Base-by-base conservation (phyloP, 306 rosid species). In the Sindora glabra region DNA sequence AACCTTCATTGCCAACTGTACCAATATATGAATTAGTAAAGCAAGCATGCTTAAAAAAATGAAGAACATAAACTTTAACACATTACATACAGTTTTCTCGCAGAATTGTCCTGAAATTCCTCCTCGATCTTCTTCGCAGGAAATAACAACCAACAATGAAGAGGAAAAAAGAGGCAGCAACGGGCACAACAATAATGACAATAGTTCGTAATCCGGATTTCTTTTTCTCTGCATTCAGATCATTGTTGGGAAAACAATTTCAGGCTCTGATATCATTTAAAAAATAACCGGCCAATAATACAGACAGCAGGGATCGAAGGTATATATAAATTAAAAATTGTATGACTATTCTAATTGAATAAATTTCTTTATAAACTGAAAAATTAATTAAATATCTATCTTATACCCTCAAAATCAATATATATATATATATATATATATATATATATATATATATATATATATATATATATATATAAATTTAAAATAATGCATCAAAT, bases 151-250 rank as follows among this genome's bases (percentile, higher is more conserved):
- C 77, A 4, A 56, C 32, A 21, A 44, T 39, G 0, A 56, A 18
- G n/a, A 69, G 68, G 17, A 56, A 33, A 2, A 58, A 0, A 6
- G 36, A 33, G 38, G 27, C 62, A 12, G 37, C 13, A 4, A 65
- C 39, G 9, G 51, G 47, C 6, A 78, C 63, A 69, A 49, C 46
- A 58, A 74, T 65, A 4, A 56, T 38, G 17, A 48, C 36, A 42
- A 51, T 48, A 14, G 10, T 45, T 34, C 36, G 49, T 54, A 65
- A 3, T 8, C 9, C 38, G 7, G 27, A 5, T 22, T 53, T 55
- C 53, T 55, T 62, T 39, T 45, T 52, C 52, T 47, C 84, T 79
- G 77, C 74, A 16, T n/a, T 21, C 26, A 22, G 16, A 65, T 8
- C 9, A 30, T 50, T 33, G 54, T 18, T 27, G 16, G 10, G 14